These are phyloP conservation scores for Fusarium redolens DNA, from an alignment of 2,329 filamentous ascomycete genomes.

Conservation along the genomic window DNA sequence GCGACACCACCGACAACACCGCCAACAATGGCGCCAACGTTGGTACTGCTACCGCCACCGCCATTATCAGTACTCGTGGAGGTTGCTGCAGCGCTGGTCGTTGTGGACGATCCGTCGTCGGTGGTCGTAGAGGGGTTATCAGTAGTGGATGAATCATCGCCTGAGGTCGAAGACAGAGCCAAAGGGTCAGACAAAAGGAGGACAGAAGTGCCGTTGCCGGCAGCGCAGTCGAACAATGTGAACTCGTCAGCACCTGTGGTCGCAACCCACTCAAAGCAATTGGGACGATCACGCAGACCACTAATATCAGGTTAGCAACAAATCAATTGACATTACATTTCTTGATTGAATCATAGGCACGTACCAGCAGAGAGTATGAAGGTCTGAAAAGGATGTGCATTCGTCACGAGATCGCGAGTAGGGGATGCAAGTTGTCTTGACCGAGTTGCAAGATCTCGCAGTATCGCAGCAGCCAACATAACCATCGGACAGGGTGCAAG, in stretches of 20 bases:
- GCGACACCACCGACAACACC: conserved; percentile 60
- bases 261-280: conserved; percentile 48
- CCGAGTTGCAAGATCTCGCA: conserved; percentile 42
- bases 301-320: conserved; percentile 28
- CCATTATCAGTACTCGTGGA: conserved; percentile 44
- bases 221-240: conserved; percentile 46
- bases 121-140: conserved; percentile 11
- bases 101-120: conserved; percentile 4
- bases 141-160: conserved; percentile 19
- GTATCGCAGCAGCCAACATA: conserved; percentile 50
- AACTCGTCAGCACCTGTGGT: conserved; percentile 36
- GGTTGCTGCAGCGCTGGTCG: conserved; percentile 12
- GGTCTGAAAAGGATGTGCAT: conserved; percentile 46
- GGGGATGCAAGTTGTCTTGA: conserved; percentile 51
- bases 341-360: background rate
- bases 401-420: conserved; percentile 39
- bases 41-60: conserved; percentile 40
- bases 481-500: conserved; percentile 43
- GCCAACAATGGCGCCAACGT: conserved; percentile 58
- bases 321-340: background rate
- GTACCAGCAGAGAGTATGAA: conserved; percentile 53
- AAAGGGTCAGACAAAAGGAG: conserved; percentile 49
- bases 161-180: conserved; percentile 25
- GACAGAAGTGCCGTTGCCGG: conserved; percentile 37
- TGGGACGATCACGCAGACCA: conserved; percentile 8